phyloP scores from a whole-genome alignment of 208 protist genomes.

The Kentomonas sorsogonicus region DNA sequence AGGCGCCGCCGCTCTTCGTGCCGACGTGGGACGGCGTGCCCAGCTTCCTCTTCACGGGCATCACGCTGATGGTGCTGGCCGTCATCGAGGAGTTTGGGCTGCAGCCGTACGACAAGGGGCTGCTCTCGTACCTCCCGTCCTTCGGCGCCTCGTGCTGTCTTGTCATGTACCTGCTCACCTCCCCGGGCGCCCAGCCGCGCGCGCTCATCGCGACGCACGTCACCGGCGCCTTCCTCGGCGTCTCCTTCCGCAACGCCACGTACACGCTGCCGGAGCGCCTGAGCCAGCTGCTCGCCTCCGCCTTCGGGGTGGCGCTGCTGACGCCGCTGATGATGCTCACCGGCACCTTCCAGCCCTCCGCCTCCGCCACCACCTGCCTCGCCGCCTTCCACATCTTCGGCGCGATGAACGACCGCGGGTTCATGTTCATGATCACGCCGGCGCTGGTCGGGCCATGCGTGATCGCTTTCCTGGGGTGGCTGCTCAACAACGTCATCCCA shows the following conservation, averaged over 20 bases:
- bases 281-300: slow-evolving; percentile 40
- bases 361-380: slow-evolving; percentile 58
- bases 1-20: slow-evolving; percentile 25
- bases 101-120: slow-evolving; percentile 30
- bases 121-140: slow-evolving; percentile 47
- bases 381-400: slow-evolving; percentile 53
- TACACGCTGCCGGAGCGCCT: slow-evolving; percentile 34
- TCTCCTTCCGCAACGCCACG: slow-evolving; percentile 50
- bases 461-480: slow-evolving; percentile 38
- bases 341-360: slow-evolving; percentile 52
- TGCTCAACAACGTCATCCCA: slow-evolving; percentile 54
- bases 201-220: slow-evolving; percentile 45
- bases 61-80: slow-evolving; percentile 45
- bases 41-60: slow-evolving; percentile 41
- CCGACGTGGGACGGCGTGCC: slow-evolving; percentile 34
- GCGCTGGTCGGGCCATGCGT: slow-evolving; percentile 37
- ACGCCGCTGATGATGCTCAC: slow-evolving; percentile 44
- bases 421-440: slow-evolving; percentile 56
- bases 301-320: slow-evolving; percentile 50
- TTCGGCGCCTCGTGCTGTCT: slow-evolving; percentile 60
- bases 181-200: slow-evolving; percentile 52
- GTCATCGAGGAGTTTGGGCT: slow-evolving; percentile 46
- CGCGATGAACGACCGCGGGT: slow-evolving; percentile 45
- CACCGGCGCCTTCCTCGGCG: slow-evolving; percentile 49
- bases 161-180: slow-evolving; percentile 42